Evolutionary conservation across 768 basidiomycete species (phyloP).

Genomic region (Leccinum incarnatum): DNA sequence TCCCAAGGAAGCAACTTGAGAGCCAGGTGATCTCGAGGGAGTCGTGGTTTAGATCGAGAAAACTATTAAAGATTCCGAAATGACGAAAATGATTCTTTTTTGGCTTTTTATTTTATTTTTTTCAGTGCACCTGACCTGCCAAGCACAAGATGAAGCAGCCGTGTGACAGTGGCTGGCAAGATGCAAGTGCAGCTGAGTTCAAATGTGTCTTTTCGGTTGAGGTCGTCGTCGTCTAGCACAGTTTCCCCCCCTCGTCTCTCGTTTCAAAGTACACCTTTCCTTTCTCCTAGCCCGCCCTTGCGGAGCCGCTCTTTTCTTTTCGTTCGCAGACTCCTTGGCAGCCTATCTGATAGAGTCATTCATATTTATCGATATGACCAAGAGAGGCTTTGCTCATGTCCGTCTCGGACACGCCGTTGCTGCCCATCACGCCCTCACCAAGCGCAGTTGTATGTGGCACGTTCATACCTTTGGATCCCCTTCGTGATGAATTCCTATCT

Average conservation of each 20-base stretch:
- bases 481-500: not conserved
- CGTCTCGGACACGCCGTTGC: constrained; percentile 23
- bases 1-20: too few relatives aligned
- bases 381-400: constrained; percentile 28
- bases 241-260: constrained; percentile 6
- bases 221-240: constrained; percentile 9
- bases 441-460: constrained; percentile 26
- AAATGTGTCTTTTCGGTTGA: constrained; percentile 11
- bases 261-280: constrained; percentile 16
- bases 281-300: constrained; percentile 24
- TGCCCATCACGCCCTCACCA: constrained; percentile 15
- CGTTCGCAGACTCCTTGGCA: constrained; percentile 4
- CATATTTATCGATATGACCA: constrained; percentile 21
- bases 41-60: too few relatives aligned
- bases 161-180: constrained; percentile 13
- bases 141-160: not conserved
- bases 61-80: too few relatives aligned
- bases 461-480: not conserved
- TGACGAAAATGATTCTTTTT: too few relatives aligned
- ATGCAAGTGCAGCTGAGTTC: constrained; percentile 24
- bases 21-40: too few relatives aligned
- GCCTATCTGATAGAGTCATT: not conserved
- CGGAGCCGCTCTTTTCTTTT: constrained; percentile 29
- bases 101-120: too few relatives aligned
- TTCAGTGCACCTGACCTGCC: not conserved